phyloP scores from a whole-genome alignment of 108 stramenopile species.

The Mediolabrus comicus region DNA sequence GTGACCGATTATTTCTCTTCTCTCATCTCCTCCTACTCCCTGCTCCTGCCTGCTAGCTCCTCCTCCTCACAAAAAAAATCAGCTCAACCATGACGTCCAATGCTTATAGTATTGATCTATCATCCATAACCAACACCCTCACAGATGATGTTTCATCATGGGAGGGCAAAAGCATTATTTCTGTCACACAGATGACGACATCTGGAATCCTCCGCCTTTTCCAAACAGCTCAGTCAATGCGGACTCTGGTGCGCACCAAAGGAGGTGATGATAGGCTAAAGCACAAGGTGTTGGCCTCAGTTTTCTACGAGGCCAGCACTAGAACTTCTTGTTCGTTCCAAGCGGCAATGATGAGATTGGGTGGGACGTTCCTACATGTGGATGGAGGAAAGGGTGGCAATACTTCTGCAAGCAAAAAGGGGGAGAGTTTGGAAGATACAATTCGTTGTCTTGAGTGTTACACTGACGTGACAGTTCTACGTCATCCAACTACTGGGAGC shows the following conservation, averaged over 20 bases:
- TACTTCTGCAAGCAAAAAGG: conserved; percentile 90
- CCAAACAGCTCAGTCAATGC: conserved; percentile 50
- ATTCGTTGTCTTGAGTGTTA: conserved; percentile 90
- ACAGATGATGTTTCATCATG: conserved; percentile 57
- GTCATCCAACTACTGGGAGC: conserved; percentile 85
- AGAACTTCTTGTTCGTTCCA: conserved; percentile 95
- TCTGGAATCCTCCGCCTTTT: conserved; percentile 53
- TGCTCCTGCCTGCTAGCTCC: too few species aligned
- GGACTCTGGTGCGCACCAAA: conserved; percentile 44
- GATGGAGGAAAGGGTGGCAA: conserved; percentile 61
- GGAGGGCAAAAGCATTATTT: conserved; percentile 49
- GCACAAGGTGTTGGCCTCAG: conserved; percentile 66
- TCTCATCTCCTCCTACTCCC: too few species aligned
- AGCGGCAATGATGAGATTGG: conserved; percentile 92
- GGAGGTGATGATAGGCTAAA: conserved; percentile 54
- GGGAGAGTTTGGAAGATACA: conserved; percentile 93
- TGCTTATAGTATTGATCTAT: not conserved
- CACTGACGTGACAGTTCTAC: conserved; percentile 87
- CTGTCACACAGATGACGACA: conserved; percentile 65
- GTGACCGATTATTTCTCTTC: too few species aligned
- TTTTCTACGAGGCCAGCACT: conserved; percentile 97
- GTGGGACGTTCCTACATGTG: conserved; percentile 85
- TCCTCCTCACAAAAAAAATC: too few species aligned
- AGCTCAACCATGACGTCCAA: not conserved
- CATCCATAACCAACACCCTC: conserved; percentile 28